phyloP scores from a whole-genome alignment of 2,329 filamentous ascomycete species.

The Arthroderma uncinatum region DNA sequence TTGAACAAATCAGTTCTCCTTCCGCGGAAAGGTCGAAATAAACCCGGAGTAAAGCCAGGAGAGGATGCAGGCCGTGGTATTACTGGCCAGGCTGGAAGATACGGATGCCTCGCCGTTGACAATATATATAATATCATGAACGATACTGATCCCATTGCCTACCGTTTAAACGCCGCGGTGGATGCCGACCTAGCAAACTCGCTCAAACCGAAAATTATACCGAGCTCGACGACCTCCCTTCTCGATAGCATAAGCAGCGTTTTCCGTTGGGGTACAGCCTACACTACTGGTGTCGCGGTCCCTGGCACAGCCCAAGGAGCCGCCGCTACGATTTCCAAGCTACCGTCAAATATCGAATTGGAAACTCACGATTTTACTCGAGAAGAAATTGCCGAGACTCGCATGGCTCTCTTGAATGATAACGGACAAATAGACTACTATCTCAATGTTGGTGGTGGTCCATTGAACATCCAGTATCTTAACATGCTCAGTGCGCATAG shows the following conservation, averaged over 20 bases:
- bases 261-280: slow-evolving; percentile 45
- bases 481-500: slow-evolving; percentile 96
- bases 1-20: slow-evolving; percentile 62
- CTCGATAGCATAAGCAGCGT: slow-evolving; percentile 54
- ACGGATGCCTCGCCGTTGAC: slow-evolving; percentile 85
- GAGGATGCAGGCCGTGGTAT: slow-evolving; percentile 52
- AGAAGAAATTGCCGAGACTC: slow-evolving; percentile 83
- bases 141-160: slow-evolving; percentile 70
- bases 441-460: slow-evolving; percentile 69
- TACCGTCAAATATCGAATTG: slow-evolving; percentile 67
- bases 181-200: slow-evolving; percentile 67
- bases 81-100: slow-evolving; percentile 65
- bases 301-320: slow-evolving; percentile 57
- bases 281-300: slow-evolving; percentile 42
- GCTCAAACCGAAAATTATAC: slow-evolving; percentile 68
- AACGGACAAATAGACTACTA: slow-evolving; percentile 94
- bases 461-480: slow-evolving; percentile 87
- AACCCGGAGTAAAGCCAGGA: slow-evolving; percentile 56
- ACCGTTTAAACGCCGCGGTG: slow-evolving; percentile 80
- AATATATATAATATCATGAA: slow-evolving; percentile 93
- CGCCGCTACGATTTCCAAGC: slow-evolving; percentile 39
- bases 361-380: slow-evolving; percentile 91
- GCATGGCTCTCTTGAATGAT: slow-evolving; percentile 80
- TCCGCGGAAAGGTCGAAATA: slow-evolving; percentile 63
- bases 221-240: slow-evolving; percentile 56